Percentiles rank a stretch among this genome's conserved stretches.
Evolutionary conservation across 177 flowering plant species (phyloP).

Genomic region (Tripterygium wilfordii): DNA sequence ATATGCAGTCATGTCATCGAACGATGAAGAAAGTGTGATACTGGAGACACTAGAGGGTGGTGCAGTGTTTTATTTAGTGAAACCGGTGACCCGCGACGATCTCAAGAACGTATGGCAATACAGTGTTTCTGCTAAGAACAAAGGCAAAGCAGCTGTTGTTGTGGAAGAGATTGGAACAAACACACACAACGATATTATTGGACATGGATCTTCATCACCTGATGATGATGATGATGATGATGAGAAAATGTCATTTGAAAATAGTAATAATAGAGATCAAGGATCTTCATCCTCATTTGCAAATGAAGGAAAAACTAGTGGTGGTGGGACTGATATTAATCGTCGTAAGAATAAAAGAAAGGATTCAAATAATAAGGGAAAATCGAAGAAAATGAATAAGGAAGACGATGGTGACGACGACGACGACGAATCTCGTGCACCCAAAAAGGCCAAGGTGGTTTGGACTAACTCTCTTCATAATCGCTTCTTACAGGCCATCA

Average conservation of each 20-base stretch:
- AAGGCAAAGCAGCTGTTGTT: constrained; percentile 2
- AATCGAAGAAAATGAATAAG: background rate
- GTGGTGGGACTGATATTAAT: too few relatives aligned
- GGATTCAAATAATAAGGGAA: background rate
- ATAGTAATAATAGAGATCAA: too few relatives aligned
- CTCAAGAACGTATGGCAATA: constrained; percentile 48
- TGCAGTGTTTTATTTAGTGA: constrained; percentile 38
- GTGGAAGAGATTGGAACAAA: constrained; percentile 1
- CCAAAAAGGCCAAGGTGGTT: constrained; percentile 36
- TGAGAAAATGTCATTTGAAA: constrained; percentile 5
- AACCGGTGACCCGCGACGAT: constrained; percentile 39
- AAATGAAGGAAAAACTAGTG: constrained; percentile 7
- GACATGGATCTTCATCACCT: background rate
- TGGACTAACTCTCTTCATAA: constrained; percentile 55
- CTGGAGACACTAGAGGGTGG: constrained; percentile 37
- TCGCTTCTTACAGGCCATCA: constrained; percentile 45
- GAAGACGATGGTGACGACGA: background rate
- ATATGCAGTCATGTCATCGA: constrained; percentile 63
- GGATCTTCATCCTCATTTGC: too few relatives aligned
- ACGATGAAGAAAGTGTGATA: constrained; percentile 23
- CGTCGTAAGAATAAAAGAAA: background rate
- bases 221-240: background rate
- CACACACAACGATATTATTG: too few relatives aligned
- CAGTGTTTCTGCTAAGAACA: constrained; percentile 19
- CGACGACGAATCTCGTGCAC: background rate